Conservation (phyloP, 139 green algal species). For the Choricystis sp. region DNA sequence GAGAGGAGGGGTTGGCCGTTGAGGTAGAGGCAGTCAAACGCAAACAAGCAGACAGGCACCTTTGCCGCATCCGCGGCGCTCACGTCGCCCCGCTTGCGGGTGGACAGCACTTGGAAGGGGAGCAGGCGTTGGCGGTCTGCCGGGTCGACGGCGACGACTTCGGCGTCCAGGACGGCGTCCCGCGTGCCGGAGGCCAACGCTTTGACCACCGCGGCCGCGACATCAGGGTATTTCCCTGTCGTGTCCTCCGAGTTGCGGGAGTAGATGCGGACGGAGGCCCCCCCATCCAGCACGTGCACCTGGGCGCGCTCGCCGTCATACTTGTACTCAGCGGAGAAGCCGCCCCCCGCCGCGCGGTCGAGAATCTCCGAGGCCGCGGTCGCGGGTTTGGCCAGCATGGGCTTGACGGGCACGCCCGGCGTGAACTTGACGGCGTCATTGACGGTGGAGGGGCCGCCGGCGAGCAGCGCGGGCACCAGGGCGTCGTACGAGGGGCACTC, state of each 20-base stretch:
- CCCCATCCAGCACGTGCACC: slow-evolving; percentile 46
- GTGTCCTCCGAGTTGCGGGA: slow-evolving; percentile 82
- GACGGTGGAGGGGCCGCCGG: slow-evolving; percentile 25
- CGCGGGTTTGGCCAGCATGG: slow-evolving; percentile 93
- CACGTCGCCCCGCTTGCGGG: slow-evolving; percentile 80
- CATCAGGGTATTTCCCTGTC: slow-evolving; percentile 86
- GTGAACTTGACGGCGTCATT: slow-evolving; percentile 58
- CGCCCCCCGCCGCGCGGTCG: slow-evolving; percentile 55
- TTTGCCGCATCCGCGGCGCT: slow-evolving; percentile 64
- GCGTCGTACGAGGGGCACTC: slow-evolving; percentile 80
- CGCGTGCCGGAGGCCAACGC: slow-evolving; percentile 16
- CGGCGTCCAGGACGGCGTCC: slow-evolving; percentile 76
- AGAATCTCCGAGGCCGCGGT: slow-evolving; percentile 66
- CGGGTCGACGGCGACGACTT: slow-evolving; percentile 79
- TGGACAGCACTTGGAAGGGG: slow-evolving; percentile 92
- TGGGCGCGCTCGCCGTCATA: slow-evolving; percentile 93
- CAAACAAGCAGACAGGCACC: slow-evolving; percentile 69
- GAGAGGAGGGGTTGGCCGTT: slow-evolving; percentile 73
- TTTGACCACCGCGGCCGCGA: slow-evolving; percentile 42
- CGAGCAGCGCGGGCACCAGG: slow-evolving; percentile 68
- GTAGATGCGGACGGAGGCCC: slow-evolving; percentile 37
- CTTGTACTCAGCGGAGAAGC: slow-evolving; percentile 97
- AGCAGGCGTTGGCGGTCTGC: slow-evolving; percentile 56
- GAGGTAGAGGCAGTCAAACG: slow-evolving; percentile 94
- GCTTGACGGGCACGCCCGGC: slow-evolving; percentile 64